Evolutionary conservation across 169 alveolate genomes (phyloP).

Genomic region (Plasmodium ovale): DNA sequence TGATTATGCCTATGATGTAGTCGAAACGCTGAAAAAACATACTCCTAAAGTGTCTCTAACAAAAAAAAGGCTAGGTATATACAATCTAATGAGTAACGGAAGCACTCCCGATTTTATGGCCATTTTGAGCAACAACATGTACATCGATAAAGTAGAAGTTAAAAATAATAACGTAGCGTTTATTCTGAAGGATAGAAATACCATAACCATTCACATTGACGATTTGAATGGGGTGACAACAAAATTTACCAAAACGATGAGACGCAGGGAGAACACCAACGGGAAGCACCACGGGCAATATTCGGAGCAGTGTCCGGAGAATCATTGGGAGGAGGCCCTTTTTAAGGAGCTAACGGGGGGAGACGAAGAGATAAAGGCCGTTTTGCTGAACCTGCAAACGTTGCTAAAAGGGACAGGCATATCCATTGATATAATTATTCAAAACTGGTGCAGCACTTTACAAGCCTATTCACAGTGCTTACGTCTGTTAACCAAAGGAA

Average conservation of each 20-base stretch:
- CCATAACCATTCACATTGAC: constrained; percentile 41
- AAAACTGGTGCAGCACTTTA: constrained; percentile 74
- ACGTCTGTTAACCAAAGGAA: constrained; percentile 58
- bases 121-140: constrained; percentile 29
- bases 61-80: constrained; percentile 70
- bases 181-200: constrained; percentile 51
- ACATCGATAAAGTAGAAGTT: constrained; percentile 64
- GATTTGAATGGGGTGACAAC: constrained; percentile 71
- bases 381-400: constrained; percentile 37
- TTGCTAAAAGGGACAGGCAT: constrained; percentile 63
- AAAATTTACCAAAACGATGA: constrained; percentile 22
- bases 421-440: constrained; percentile 71
- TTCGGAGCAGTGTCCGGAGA: background rate
- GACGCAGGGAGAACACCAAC: constrained; percentile 5
- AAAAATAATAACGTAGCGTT: constrained; percentile 50
- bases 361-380: constrained; percentile 39
- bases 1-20: constrained; percentile 71
- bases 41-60: constrained; percentile 67
- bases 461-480: constrained; percentile 73
- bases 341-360: constrained; percentile 1
- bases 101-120: constrained; percentile 74
- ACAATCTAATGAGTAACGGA: constrained; percentile 72
- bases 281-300: background rate
- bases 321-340: no score
- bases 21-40: constrained; percentile 68